Conservation (phyloP, 139 green algal genomes). For the Microglena sp. region DNA sequence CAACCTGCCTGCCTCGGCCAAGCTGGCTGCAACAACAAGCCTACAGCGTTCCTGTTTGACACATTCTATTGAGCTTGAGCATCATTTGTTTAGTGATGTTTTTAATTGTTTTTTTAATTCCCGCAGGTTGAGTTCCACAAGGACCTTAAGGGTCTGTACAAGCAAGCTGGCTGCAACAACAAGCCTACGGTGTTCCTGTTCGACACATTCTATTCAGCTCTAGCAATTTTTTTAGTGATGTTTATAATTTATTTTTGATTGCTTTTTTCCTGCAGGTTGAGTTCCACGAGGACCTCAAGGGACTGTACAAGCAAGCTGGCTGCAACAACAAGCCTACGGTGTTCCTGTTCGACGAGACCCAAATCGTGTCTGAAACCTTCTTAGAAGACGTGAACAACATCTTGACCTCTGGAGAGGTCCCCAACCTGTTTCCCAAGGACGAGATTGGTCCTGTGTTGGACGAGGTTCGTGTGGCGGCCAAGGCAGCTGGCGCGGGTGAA, state of each 20-base stretch:
- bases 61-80: no score
- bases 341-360: slow-evolving; percentile 76
- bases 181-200: slow-evolving; percentile 72
- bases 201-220: no score
- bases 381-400: slow-evolving; percentile 81
- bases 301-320: slow-evolving; percentile 53
- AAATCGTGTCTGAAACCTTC: slow-evolving; percentile 73
- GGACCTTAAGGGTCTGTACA: slow-evolving; percentile 65
- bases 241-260: no score
- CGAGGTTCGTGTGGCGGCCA: slow-evolving; percentile 55
- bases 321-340: slow-evolving; percentile 55
- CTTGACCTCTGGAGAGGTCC: slow-evolving; percentile 48
- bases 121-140: slow-evolving; percentile 50
- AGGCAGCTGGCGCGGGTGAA: slow-evolving; percentile 39
- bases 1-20: no score
- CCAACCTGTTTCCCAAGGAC: slow-evolving; percentile 67
- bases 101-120: no score
- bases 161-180: slow-evolving; percentile 50
- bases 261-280: no score
- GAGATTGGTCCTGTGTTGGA: slow-evolving; percentile 64
- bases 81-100: no score
- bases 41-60: slow-evolving; percentile 71
- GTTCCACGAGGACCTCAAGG: slow-evolving; percentile 70
- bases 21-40: slow-evolving; percentile 54
- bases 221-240: no score